Conservation (phyloP, 768 basidiomycete species). For the Tylopilus felleus region DNA sequence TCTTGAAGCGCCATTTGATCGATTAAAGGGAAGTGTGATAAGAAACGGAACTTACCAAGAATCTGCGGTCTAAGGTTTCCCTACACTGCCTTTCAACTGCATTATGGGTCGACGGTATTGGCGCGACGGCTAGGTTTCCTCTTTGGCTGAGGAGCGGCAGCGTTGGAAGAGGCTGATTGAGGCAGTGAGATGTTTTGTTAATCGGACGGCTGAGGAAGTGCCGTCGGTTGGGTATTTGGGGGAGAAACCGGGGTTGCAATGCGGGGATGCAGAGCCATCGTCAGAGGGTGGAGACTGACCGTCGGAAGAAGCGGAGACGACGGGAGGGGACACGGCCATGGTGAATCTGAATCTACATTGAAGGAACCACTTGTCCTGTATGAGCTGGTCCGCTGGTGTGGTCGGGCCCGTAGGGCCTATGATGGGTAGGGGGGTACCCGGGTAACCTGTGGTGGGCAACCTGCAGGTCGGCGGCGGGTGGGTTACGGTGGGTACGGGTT, state of each 20-base stretch:
- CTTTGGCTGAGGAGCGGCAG: constrained; percentile 45
- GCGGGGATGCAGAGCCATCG: constrained; percentile 43
- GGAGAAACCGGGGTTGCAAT: constrained; percentile 51
- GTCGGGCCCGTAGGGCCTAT: no score
- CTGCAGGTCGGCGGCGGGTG: no score
- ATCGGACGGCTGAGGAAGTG: constrained; percentile 33
- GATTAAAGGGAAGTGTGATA: constrained; percentile 8
- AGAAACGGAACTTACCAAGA: constrained; percentile 57
- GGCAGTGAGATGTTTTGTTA: constrained; percentile 17
- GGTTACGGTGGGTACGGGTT: no score
- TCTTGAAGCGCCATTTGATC: constrained; percentile 47
- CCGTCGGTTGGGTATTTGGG: constrained; percentile 30
- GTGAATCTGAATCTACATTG: constrained; percentile 15
- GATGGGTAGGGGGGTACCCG: no score
- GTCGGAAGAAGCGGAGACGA: constrained; percentile 37
- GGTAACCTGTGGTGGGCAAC: no score
- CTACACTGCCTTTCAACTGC: constrained; percentile 92
- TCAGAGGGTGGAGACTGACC: constrained; percentile 41
- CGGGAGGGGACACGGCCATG: constrained; percentile 40
- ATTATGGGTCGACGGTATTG: constrained; percentile 95
- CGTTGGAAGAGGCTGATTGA: constrained; percentile 23
- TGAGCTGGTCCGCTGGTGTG: no score
- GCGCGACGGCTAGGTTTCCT: constrained; percentile 85
- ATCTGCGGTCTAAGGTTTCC: constrained; percentile 90
- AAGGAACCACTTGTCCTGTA: no score